Conservation (phyloP, 768 basidiomycete genomes). For the Macrocybe gigantea region DNA sequence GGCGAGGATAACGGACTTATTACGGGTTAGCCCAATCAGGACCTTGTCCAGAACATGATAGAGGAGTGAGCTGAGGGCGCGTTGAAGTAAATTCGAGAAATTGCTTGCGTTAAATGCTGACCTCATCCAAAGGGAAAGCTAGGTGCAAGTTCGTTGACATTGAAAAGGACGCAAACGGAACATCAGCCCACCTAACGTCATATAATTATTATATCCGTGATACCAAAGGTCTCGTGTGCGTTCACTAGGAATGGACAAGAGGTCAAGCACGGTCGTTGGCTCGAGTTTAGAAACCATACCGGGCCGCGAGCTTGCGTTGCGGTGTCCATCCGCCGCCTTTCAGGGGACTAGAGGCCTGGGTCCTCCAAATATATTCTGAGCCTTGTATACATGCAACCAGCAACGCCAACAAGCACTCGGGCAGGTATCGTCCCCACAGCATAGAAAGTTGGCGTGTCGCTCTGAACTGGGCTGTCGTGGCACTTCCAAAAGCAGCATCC, state of each 20-base stretch:
- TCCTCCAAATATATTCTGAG: slow-evolving; percentile 22
- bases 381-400: slow-evolving; percentile 32
- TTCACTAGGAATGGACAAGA: slow-evolving; percentile 37
- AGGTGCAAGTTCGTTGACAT: slow-evolving; percentile 11
- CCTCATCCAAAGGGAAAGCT: slow-evolving; percentile 90
- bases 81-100: slow-evolving; percentile 1
- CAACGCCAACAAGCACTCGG: slow-evolving; percentile 36
- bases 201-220: slow-evolving; percentile 87
- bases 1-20: background rate
- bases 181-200: slow-evolving; percentile 61
- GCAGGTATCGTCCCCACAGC: slow-evolving; percentile 51
- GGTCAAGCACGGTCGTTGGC: background rate
- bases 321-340: slow-evolving; percentile 44
- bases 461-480: slow-evolving; percentile 22
- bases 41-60: slow-evolving; percentile 84
- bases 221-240: slow-evolving; percentile 77
- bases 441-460: slow-evolving; percentile 22
- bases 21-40: slow-evolving; percentile 82
- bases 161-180: background rate
- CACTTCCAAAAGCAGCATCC: slow-evolving; percentile 10
- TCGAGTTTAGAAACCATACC: slow-evolving; percentile 31
- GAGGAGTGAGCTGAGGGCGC: slow-evolving; percentile 64
- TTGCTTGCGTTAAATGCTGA: slow-evolving; percentile 19
- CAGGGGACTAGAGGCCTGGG: slow-evolving; percentile 25
- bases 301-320: slow-evolving; percentile 48